A percentile compares a stretch with the other conserved stretches of the same genome.
Conservation (phyloP, 306 rosid species). For the Medicago lupulina region DNA sequence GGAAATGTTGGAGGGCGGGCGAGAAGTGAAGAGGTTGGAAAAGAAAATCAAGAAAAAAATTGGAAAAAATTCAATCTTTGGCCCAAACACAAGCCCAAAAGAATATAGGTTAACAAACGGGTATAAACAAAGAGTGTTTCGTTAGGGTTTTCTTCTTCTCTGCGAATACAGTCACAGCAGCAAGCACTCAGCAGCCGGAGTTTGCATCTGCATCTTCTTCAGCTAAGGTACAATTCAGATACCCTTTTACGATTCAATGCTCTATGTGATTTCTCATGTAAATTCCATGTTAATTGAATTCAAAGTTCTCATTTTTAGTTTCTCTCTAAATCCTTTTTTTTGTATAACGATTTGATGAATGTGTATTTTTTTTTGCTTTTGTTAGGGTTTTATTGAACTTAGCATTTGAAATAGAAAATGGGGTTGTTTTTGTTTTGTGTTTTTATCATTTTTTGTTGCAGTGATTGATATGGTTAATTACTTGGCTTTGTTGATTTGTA, state of each 20-base stretch:
- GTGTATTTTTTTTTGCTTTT: neutral
- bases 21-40: too few relatives aligned
- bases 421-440: neutral
- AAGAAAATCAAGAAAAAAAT: too few relatives aligned
- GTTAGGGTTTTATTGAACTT: neutral
- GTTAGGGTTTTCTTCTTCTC: too few relatives aligned
- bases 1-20: too few relatives aligned
- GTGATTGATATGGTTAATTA: too few relatives aligned
- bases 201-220: slow-evolving; percentile 7
- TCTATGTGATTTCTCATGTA: neutral
- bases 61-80: too few relatives aligned
- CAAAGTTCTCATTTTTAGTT: slow-evolving; percentile 23
- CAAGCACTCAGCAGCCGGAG: neutral
- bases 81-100: too few relatives aligned
- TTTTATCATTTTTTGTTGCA: neutral
- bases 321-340: neutral
- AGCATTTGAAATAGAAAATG: too few relatives aligned
- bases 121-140: too few relatives aligned
- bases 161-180: neutral
- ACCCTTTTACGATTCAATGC: slow-evolving; percentile 4
- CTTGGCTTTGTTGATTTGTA: too few relatives aligned
- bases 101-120: too few relatives aligned
- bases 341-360: neutral
- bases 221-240: slow-evolving; percentile 22
- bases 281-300: neutral